These are phyloP conservation scores for Simmondsia chinensis DNA, from an alignment of 148 eudicot genomes.

Conservation along the genomic window DNA sequence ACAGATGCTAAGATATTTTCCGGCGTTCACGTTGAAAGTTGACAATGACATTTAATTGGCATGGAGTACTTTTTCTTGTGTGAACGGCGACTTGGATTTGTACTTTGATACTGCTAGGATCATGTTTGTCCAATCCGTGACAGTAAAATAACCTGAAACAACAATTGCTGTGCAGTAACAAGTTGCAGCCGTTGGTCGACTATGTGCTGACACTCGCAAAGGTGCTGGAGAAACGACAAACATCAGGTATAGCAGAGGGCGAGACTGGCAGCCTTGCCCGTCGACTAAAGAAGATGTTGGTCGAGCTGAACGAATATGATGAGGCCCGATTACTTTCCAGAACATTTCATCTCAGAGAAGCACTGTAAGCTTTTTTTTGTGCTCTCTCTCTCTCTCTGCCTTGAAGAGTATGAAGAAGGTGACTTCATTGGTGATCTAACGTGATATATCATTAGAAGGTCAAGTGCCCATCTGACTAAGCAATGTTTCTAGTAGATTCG, in stretches of 20 bases:
- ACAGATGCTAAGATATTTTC: too few relatives aligned
- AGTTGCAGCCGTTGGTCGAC: conserved; percentile 73
- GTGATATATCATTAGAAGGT: too few relatives aligned
- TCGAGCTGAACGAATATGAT: conserved; percentile 86
- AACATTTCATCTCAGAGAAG: conserved; percentile 82
- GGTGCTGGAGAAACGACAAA: conserved; percentile 58
- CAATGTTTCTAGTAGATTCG: too few relatives aligned
- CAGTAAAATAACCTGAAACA: neutral
- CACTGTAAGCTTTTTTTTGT: conserved; percentile 24
- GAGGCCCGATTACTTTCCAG: conserved; percentile 57
- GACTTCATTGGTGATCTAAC: too few relatives aligned
- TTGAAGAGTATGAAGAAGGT: too few relatives aligned
- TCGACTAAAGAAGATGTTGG: conserved; percentile 81
- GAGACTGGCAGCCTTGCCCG: conserved; percentile 64
- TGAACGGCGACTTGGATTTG: too few relatives aligned
- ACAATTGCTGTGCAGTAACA: conserved; percentile 39
- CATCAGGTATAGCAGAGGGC: conserved; percentile 30
- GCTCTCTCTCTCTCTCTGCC: neutral
- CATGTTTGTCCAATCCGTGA: neutral
- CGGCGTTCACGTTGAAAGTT: too few relatives aligned
- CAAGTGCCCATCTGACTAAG: too few relatives aligned
- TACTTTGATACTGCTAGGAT: too few relatives aligned
- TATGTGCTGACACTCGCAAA: conserved; percentile 51
- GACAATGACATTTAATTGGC: too few relatives aligned
- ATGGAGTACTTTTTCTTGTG: too few relatives aligned